Evolutionary conservation across 495 filamentous ascomycete species (phyloP).

Genomic region (Trichoderma virens): DNA sequence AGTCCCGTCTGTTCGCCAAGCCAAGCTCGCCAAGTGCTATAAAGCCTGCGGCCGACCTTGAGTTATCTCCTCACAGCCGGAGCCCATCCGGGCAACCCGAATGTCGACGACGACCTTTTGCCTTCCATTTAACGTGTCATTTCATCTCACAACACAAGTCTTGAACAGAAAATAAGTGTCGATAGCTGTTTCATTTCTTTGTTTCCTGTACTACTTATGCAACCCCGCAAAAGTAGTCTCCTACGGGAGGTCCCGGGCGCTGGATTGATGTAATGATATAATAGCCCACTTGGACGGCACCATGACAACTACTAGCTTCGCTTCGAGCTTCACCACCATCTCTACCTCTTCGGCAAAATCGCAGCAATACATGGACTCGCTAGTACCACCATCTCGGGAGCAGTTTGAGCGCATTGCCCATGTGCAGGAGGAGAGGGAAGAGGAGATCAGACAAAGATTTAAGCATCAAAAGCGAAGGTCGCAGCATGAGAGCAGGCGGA

Average conservation of each 20-base stretch:
- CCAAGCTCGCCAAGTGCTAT: not conserved
- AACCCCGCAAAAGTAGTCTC: conserved; percentile 1
- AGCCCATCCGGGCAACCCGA: not conserved
- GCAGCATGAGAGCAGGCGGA: not conserved
- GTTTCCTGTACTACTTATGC: not conserved
- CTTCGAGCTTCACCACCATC: not conserved
- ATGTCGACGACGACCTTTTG: not conserved
- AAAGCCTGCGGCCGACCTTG: not conserved
- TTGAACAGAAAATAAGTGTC: not conserved
- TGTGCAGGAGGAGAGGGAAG: conserved; percentile 39
- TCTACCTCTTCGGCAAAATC: not conserved
- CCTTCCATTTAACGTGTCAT: not conserved
- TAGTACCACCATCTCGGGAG: conserved; percentile 35
- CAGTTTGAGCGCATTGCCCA: conserved; percentile 35
- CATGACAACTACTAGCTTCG: not conserved
- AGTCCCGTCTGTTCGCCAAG: not conserved
- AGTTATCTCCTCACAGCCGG: not conserved
- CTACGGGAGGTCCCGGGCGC: not conserved
- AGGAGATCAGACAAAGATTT: conserved; percentile 27
- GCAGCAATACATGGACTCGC: conserved; percentile 41
- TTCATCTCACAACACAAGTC: not conserved
- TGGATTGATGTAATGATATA: too few relatives aligned
- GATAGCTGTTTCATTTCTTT: not conserved
- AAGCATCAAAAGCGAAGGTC: conserved; percentile 25
- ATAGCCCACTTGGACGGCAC: not conserved